These are phyloP conservation scores for Suillus occidentalis DNA, from an alignment of 768 basidiomycete genomes.

Conservation along the genomic window DNA sequence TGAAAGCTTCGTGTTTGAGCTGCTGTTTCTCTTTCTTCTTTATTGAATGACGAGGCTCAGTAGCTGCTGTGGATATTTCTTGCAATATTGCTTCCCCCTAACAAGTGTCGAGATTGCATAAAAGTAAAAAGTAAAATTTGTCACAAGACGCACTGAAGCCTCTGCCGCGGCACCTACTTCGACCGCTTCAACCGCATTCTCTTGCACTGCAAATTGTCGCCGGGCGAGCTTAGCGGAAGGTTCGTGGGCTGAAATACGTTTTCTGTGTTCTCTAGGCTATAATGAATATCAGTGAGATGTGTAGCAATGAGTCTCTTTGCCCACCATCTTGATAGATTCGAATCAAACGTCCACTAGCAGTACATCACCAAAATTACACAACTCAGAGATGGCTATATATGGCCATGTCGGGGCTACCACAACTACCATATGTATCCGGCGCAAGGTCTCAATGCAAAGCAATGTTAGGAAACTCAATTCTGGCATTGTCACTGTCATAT, in stretches of 20 bases:
- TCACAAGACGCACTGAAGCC: conserved; percentile 39
- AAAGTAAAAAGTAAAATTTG: too few species aligned
- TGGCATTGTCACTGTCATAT: too few species aligned
- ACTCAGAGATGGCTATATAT: too few species aligned
- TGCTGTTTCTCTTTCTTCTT: conserved; percentile 71
- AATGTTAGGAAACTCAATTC: too few species aligned
- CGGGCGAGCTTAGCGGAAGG: conserved; percentile 50
- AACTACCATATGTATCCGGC: too few species aligned
- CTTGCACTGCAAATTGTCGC: conserved; percentile 51
- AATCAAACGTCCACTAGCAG: not conserved
- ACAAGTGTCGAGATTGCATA: not conserved
- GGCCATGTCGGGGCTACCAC: too few species aligned
- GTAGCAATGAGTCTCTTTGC: not conserved
- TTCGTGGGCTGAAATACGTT: conserved; percentile 47
- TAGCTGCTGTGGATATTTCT: conserved; percentile 39
- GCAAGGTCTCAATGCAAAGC: too few species aligned
- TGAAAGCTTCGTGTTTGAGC: conserved; percentile 65
- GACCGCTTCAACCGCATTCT: conserved; percentile 47
- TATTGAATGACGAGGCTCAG: conserved; percentile 25
- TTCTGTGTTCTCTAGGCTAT: conserved; percentile 39
- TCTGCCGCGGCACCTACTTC: conserved; percentile 43
- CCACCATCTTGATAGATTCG: conserved; percentile 23
- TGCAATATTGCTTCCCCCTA: not conserved
- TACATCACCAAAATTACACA: too few species aligned
- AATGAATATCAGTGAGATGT: conserved; percentile 14